Conservation (phyloP, 1,284 basidiomycete species). For the Fistulina hepatica region DNA sequence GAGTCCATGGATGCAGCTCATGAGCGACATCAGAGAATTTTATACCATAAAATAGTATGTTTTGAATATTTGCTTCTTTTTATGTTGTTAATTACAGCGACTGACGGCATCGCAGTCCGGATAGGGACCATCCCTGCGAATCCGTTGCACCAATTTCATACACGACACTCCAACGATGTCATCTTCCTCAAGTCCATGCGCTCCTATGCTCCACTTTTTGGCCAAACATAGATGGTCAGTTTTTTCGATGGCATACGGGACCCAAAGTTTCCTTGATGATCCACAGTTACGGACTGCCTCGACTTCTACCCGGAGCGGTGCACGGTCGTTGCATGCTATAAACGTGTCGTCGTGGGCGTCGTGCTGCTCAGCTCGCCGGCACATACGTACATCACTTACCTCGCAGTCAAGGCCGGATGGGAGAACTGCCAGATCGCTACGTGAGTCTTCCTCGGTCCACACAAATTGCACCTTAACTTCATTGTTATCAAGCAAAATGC, state of each 20-base stretch:
- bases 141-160: conserved; percentile 47
- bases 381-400: conserved; percentile 71
- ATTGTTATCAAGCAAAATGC: conserved; percentile 44
- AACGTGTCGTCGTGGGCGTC: conserved; percentile 59
- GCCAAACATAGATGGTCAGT: conserved; percentile 59
- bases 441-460: conserved; percentile 28
- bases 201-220: conserved; percentile 57
- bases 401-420: conserved; percentile 67
- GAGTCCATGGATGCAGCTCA: conserved; percentile 62
- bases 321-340: conserved; percentile 62
- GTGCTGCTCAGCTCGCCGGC: conserved; percentile 67
- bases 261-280: conserved; percentile 4
- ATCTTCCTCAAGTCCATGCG: conserved; percentile 60
- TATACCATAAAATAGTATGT: conserved; percentile 47
- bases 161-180: conserved; percentile 42
- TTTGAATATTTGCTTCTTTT: conserved; percentile 2
- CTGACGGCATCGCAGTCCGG: conserved; percentile 33
- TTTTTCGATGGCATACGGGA: conserved; percentile 1
- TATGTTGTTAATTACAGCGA: conserved; percentile 4
- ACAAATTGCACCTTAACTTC: neutral
- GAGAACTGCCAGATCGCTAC: conserved; percentile 65
- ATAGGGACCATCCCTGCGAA: conserved; percentile 33
- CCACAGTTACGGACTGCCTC: conserved; percentile 54
- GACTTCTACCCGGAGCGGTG: conserved; percentile 55
- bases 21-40: conserved; percentile 59